Conservation (phyloP, 2,329 filamentous ascomycete genomes). For the Plenodomus tracheiphilus region DNA sequence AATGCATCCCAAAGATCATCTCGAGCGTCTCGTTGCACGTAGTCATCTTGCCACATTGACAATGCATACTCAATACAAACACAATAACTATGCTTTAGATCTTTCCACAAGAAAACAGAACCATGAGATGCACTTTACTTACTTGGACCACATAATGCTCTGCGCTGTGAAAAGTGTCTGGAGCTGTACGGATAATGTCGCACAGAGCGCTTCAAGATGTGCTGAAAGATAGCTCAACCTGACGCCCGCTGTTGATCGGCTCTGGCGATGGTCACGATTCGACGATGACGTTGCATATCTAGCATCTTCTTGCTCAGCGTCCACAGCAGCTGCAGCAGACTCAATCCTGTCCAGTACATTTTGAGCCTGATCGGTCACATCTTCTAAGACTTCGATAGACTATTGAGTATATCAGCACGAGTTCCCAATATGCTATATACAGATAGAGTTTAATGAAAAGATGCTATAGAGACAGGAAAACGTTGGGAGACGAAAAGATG, state of each 20-base stretch:
- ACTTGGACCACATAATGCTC: constrained; percentile 45
- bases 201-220: constrained; percentile 40
- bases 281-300: constrained; percentile 5
- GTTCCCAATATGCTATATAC: not conserved
- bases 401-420: constrained; percentile 12
- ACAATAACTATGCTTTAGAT: too few species aligned
- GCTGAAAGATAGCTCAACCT: constrained; percentile 38
- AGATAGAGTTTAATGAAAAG: too few species aligned
- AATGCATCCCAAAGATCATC: too few species aligned
- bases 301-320: constrained; percentile 5
- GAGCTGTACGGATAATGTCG: constrained; percentile 43
- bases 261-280: constrained; percentile 5
- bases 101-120: too few species aligned
- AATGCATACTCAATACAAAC: not conserved
- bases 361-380: constrained; percentile 38
- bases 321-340: constrained; percentile 16
- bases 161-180: constrained; percentile 45
- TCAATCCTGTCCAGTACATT: constrained; percentile 34
- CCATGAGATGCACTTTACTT: too few species aligned
- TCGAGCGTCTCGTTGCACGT: too few species aligned
- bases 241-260: constrained; percentile 13
- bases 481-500: not conserved
- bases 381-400: constrained; percentile 41
- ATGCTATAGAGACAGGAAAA: too few species aligned
- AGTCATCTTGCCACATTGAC: too few species aligned